These are phyloP conservation scores for Chrysanthemum lavandulifolium DNA, from an alignment of 129 eudicot genomes.

Conservation along the genomic window DNA sequence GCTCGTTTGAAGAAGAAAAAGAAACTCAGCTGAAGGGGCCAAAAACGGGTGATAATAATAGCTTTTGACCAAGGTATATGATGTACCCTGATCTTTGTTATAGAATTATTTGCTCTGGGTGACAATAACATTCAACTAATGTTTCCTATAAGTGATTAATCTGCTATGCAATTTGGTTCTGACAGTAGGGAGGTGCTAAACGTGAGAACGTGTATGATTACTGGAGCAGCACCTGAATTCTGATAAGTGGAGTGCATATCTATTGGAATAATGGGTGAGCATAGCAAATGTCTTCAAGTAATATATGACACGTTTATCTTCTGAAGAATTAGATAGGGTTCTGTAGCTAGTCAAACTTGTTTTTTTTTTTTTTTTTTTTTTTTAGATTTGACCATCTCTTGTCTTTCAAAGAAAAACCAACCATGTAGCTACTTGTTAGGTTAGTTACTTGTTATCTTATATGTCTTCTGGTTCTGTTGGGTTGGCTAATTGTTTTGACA, in stretches of 20 bases:
- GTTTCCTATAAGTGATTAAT: neutral
- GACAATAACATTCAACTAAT: neutral
- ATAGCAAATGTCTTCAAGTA: neutral
- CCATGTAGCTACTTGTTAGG: neutral
- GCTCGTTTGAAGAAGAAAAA: neutral
- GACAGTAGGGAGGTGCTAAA: constrained; percentile 1
- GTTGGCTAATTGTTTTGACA: neutral
- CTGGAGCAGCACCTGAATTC: constrained; percentile 33
- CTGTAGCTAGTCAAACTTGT: neutral
- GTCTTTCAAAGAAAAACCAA: neutral
- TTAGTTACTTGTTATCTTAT: neutral
- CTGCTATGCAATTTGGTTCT: constrained; percentile 12
- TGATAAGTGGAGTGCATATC: neutral
- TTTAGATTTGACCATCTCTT: neutral
- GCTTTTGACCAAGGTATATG: constrained; percentile 18
- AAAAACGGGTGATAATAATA: neutral
- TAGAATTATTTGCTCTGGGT: neutral
- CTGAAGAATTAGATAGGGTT: neutral
- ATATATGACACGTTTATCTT: neutral
- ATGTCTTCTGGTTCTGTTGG: constrained; percentile 1
- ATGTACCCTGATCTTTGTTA: neutral
- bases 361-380: neutral
- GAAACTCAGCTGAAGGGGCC: neutral
- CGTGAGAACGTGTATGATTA: constrained; percentile 26
- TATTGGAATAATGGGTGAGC: neutral